Percentiles rank a stretch among this genome's conserved stretches.
phyloP scores from a whole-genome alignment of 2,329 filamentous ascomycete species.

The Hymenoscyphus occultus region DNA sequence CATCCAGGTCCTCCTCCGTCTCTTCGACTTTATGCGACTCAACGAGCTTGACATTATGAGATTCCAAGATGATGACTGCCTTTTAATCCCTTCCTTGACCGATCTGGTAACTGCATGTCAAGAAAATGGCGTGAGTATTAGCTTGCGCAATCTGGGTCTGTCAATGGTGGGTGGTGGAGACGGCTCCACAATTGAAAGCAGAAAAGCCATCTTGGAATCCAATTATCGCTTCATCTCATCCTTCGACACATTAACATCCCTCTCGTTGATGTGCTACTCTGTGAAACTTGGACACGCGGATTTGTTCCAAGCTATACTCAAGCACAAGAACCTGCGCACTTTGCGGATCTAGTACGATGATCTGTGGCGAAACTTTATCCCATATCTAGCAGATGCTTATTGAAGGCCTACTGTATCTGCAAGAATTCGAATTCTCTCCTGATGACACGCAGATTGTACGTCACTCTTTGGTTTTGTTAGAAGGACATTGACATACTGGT shows the following conservation, averaged over 20 bases:
- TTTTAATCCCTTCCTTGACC: constrained; percentile 3
- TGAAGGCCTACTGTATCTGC: not conserved
- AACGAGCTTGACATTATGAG: not conserved
- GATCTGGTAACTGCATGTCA: not conserved
- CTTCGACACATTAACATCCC: constrained; percentile 11
- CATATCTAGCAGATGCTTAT: constrained; percentile 3
- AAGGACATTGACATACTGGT: no score
- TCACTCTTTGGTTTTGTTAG: no score
- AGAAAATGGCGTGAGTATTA: not conserved
- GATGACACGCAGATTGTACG: no score
- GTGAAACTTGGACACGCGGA: constrained; percentile 4
- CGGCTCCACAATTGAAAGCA: not conserved
- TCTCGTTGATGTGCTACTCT: constrained; percentile 1
- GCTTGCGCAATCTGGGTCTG: constrained; percentile 4
- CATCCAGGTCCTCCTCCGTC: constrained; percentile 1
- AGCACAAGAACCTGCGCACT: constrained; percentile 10
- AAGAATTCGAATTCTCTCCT: not conserved
- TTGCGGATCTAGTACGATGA: not conserved
- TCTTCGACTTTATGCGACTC: constrained; percentile 9
- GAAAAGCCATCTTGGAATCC: not conserved
- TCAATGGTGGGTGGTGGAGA: not conserved
- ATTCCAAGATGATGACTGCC: not conserved
- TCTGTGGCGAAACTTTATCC: no score
- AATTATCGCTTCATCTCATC: constrained; percentile 13
- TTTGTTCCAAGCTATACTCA: constrained; percentile 6